Evolutionary conservation across 83 land plant genomes (phyloP).

Genomic region (Larix sibirica): DNA sequence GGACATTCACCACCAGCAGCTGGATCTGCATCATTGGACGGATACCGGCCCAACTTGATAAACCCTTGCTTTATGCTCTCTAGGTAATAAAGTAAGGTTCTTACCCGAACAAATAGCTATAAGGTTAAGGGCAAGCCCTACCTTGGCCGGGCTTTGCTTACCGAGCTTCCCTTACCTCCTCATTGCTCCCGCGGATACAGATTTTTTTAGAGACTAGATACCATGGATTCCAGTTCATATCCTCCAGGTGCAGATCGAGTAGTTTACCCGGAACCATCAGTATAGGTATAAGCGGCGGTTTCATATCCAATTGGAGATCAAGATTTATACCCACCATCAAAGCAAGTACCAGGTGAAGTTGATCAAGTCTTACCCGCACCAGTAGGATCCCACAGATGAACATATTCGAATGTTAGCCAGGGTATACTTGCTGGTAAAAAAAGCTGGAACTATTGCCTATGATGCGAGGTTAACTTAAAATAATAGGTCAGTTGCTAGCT

Average conservation of each 20-base stretch:
- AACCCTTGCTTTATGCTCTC: not conserved
- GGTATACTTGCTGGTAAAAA: too few species aligned
- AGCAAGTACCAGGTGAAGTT: too few species aligned
- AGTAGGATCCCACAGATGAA: too few species aligned
- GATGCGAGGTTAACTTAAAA: too few species aligned
- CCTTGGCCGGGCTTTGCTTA: not conserved
- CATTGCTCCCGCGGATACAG: not conserved
- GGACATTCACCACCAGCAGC: not conserved
- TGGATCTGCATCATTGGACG: not conserved
- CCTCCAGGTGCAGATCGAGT: not conserved
- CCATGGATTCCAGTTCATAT: not conserved
- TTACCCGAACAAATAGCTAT: not conserved
- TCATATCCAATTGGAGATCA: not conserved
- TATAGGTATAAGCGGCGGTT: not conserved
- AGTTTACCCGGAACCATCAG: not conserved
- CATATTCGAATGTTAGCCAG: too few species aligned
- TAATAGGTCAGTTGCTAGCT: too few species aligned
- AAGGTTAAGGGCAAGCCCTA: not conserved
- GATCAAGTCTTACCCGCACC: too few species aligned
- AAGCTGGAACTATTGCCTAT: too few species aligned
- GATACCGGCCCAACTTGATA: not conserved
- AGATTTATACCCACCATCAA: too few species aligned
- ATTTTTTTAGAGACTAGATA: not conserved
- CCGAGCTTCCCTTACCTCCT: not conserved
- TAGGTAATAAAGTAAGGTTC: not conserved